These are phyloP conservation scores for Hibiscus mutabilis DNA, from an alignment of 345 rosid species.

Conservation along the genomic window DNA sequence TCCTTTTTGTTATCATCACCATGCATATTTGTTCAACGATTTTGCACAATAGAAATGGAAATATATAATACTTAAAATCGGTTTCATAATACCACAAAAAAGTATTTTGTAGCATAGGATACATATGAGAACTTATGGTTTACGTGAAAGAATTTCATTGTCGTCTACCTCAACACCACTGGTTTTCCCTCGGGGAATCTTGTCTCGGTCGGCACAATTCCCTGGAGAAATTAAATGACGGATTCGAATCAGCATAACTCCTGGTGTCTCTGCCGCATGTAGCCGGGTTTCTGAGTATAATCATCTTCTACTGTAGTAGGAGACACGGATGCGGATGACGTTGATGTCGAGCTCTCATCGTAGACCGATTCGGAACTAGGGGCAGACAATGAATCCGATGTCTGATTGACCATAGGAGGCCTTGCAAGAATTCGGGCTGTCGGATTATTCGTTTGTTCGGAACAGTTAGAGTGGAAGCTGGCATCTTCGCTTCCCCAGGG, in stretches of 20 bases:
- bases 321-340: conserved; percentile 53
- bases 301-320: conserved; percentile 41
- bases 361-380: conserved; percentile 52
- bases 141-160: too few species aligned
- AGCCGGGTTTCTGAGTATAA: conserved; percentile 48
- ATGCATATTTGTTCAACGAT: background rate
- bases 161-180: background rate
- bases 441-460: conserved; percentile 45
- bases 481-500: conserved; percentile 47
- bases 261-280: conserved; percentile 26
- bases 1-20: background rate
- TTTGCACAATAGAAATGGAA: too few species aligned
- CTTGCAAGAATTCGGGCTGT: conserved; percentile 45
- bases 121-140: too few species aligned
- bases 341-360: conserved; percentile 46
- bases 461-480: conserved; percentile 12
- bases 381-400: conserved; percentile 26
- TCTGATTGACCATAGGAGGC: conserved; percentile 32
- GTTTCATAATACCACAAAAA: too few species aligned
- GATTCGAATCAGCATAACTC: conserved; percentile 35
- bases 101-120: too few species aligned
- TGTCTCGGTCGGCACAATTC: conserved; percentile 53
- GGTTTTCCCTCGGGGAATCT: conserved; percentile 16
- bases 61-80: too few species aligned
- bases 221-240: conserved; percentile 39